Base-by-base conservation (phyloP, 1,284 basidiomycete genomes). In the Leccinum pachyderme region DNA sequence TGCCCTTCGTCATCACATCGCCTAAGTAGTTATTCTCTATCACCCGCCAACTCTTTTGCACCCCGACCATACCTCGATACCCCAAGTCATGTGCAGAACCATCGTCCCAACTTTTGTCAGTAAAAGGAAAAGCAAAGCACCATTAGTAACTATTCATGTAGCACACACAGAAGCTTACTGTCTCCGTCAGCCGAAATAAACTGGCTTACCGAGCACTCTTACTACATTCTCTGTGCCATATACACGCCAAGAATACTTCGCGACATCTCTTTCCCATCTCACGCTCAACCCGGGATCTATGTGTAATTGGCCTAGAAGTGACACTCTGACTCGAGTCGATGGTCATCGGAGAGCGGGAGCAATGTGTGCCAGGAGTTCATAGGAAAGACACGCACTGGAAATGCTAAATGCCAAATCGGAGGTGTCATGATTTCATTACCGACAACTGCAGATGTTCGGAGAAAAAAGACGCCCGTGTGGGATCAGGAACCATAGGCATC, bases 381-480 rank as follows among this genome's bases (percentile, higher is more conserved):
- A 35, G 35, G 8, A n/a, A 37, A 37, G n/a, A 41, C 11, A 25
- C 22, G 11, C 37, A 27, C 46, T 58, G 59, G 62, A 49, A 45
- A 55, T 59, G 25, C 25, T 15, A 51, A 45, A 22, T 35, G 1
- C 59, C 61, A 53, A 60, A 29, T 61, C 24, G 32, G 35, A 15
- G 44, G 29, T 55, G 55, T 55, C 61, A 48, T 24, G 6, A 13
- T 25, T 28, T 49, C 39, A 37, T 37, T 7, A 44, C 18, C 31
- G 50, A 49, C 15, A 39, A n/a, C 18, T 18, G 18, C 1, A 33
- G 50, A 22, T 37, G 9, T 15, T 61, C 60, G 59, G 62, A 44
- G 25, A 18, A 25, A 25, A 22, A 55, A 3, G 28, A 18, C 27
- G n/a, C 56, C 62, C 56, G 62, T 44, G 22, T 35, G 35, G 29